Conservation (phyloP, 106 monocot genomes). For the Dendrobium nobile region DNA sequence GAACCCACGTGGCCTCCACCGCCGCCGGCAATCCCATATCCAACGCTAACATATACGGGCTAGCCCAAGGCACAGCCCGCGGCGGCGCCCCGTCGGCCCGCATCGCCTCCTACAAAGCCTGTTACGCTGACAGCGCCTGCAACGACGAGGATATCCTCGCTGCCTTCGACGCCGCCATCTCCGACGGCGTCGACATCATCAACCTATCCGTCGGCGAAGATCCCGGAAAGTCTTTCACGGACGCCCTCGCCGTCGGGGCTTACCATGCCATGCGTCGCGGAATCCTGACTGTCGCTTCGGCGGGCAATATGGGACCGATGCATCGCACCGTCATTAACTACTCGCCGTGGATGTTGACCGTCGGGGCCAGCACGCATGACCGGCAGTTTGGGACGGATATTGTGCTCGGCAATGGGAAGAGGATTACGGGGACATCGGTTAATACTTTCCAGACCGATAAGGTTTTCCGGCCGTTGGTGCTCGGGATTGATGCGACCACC, state of each 20-base stretch:
- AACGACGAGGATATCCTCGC: conserved; percentile 14
- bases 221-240: conserved; percentile 14
- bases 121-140: conserved; percentile 13
- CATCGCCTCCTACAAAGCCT: conserved; percentile 31
- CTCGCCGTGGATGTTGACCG: conserved; percentile 36
- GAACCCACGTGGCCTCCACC: conserved; percentile 29
- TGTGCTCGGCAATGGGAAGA: conserved; percentile 8
- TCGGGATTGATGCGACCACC: background rate
- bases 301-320: conserved; percentile 28
- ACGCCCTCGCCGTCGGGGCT: conserved; percentile 27
- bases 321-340: conserved; percentile 9
- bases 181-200: conserved; percentile 24
- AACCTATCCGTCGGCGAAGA: conserved; percentile 10
- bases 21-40: conserved; percentile 14
- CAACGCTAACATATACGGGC: conserved; percentile 12
- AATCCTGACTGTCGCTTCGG: conserved; percentile 21
- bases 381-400: conserved; percentile 9
- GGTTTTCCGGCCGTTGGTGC: background rate
- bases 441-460: background rate
- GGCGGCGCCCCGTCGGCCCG: conserved; percentile 22
- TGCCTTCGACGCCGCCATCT: conserved; percentile 16
- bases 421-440: background rate
- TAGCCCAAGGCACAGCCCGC: conserved; percentile 17
- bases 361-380: conserved; percentile 25
- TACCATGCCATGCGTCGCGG: conserved; percentile 38